Evolutionary conservation across 2,329 filamentous ascomycete genomes (phyloP).

Genomic region (Stenocarpella maydis): DNA sequence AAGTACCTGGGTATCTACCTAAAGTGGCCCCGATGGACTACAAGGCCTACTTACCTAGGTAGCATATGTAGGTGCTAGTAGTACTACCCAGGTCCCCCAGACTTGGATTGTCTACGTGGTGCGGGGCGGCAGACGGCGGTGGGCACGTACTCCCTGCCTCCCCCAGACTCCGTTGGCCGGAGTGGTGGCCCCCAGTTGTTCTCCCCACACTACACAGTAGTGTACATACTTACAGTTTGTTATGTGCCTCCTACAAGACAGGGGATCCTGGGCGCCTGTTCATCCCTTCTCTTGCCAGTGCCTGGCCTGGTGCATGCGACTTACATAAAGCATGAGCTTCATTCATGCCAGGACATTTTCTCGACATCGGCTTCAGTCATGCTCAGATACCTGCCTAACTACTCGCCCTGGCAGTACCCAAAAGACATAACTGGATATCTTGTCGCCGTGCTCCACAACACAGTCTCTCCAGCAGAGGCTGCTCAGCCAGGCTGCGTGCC

Average conservation of each 20-base stretch:
- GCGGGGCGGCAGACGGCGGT: not conserved
- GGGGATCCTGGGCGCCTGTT: conserved; percentile 19
- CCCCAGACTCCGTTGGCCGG: not conserved
- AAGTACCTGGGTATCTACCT: no score
- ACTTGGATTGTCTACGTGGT: not conserved
- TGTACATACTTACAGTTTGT: no score
- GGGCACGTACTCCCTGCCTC: not conserved
- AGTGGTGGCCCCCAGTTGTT: not conserved
- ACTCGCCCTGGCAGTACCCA: not conserved
- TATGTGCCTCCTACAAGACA: no score
- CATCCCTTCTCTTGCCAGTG: conserved; percentile 26
- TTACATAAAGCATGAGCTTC: not conserved
- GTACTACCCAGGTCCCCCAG: no score
- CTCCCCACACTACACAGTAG: no score
- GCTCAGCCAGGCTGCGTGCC: not conserved
- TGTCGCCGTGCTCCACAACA: not conserved
- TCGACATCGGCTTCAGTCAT: not conserved
- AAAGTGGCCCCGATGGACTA: no score
- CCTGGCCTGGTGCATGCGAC: conserved; percentile 3
- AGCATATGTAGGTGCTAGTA: no score
- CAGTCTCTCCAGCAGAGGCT: not conserved
- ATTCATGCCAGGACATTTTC: conserved; percentile 4
- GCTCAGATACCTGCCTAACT: not conserved
- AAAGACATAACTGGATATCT: conserved; percentile 1
- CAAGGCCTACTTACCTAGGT: no score